Conservation (phyloP, 1,284 basidiomycete genomes). For the Ceratobasidium sp. region DNA sequence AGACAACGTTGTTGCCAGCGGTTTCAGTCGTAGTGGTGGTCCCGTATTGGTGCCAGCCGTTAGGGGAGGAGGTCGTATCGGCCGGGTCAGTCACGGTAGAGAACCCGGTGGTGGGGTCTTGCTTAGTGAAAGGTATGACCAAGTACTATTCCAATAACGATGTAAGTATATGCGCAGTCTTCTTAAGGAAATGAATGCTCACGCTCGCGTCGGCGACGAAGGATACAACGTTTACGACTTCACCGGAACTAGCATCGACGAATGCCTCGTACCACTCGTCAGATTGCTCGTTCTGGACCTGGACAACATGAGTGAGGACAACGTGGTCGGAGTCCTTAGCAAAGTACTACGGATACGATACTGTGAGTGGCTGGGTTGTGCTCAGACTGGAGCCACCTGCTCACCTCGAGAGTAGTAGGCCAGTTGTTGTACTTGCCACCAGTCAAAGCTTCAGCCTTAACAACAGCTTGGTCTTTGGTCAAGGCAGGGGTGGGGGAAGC, state of each 20-base stretch:
- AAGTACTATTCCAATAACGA: constrained; percentile 52
- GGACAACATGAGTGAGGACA: constrained; percentile 43
- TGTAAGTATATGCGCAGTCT: background rate
- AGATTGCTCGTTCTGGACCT: constrained; percentile 47
- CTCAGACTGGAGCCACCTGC: too few relatives aligned
- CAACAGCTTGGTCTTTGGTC: constrained; percentile 39
- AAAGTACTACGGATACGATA: constrained; percentile 7
- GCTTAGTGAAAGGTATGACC: constrained; percentile 59
- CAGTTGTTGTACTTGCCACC: constrained; percentile 31
- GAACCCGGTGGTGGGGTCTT: constrained; percentile 46
- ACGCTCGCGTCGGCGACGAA: constrained; percentile 42
- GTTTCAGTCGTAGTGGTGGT: constrained; percentile 13
- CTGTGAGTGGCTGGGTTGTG: background rate
- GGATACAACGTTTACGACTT: constrained; percentile 39
- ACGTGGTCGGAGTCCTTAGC: constrained; percentile 39
- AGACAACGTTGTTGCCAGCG: constrained; percentile 43
- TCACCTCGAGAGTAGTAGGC: constrained; percentile 5
- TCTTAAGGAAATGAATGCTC: background rate
- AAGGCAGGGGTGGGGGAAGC: constrained; percentile 41
- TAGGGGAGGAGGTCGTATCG: constrained; percentile 42
- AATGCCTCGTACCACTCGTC: constrained; percentile 42
- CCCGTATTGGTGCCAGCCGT: constrained; percentile 41
- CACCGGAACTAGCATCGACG: constrained; percentile 32
- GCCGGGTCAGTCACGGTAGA: constrained; percentile 39
- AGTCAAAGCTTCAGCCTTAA: constrained; percentile 20